Conservation (phyloP, 2,329 filamentous ascomycete species). For the Byssochlamys sp. region DNA sequence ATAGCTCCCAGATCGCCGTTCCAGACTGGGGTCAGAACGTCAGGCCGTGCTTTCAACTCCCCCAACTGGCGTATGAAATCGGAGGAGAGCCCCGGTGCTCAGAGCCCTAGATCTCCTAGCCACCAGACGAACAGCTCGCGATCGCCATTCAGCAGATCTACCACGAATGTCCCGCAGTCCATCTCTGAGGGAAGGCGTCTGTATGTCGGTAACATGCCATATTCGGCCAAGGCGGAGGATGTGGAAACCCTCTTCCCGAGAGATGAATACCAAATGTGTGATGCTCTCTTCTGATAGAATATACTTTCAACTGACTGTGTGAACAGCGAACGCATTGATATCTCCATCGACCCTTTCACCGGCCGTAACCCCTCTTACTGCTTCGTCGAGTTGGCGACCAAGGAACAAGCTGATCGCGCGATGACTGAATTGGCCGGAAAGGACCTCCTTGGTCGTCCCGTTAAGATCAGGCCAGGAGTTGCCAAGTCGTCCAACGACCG, state of each 20-base stretch:
- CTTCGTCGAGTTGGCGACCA: slow-evolving; percentile 57
- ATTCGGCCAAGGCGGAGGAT: slow-evolving; percentile 44
- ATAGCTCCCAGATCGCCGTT: slow-evolving; percentile 23
- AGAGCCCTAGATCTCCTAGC: slow-evolving; percentile 18
- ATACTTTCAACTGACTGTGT: slow-evolving; percentile 4
- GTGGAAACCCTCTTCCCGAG: slow-evolving; percentile 40
- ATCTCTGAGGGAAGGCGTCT: slow-evolving; percentile 37
- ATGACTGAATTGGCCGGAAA: slow-evolving; percentile 49
- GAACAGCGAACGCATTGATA: slow-evolving; percentile 50
- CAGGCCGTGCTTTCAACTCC: slow-evolving; percentile 30
- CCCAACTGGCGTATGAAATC: slow-evolving; percentile 34
- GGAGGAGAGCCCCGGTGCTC: slow-evolving; percentile 24
- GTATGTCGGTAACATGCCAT: slow-evolving; percentile 48
- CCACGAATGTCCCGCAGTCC: slow-evolving; percentile 24
- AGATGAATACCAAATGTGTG: slow-evolving; percentile 26
- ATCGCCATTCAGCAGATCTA: slow-evolving; percentile 21
- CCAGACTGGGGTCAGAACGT: slow-evolving; percentile 25
- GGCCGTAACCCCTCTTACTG: slow-evolving; percentile 64
- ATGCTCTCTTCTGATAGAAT: slow-evolving; percentile 2
- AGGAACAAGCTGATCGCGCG: slow-evolving; percentile 48
- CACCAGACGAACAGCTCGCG: slow-evolving; percentile 21
- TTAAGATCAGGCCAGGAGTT: slow-evolving; percentile 58
- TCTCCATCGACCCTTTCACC: slow-evolving; percentile 59
- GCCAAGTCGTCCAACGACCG: slow-evolving; percentile 39
- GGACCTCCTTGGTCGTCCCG: slow-evolving; percentile 47